Percentiles rank a stretch among this genome's conserved stretches.
Conservation (phyloP, 1,284 basidiomycete species). For the Apiotrichum porosum region DNA sequence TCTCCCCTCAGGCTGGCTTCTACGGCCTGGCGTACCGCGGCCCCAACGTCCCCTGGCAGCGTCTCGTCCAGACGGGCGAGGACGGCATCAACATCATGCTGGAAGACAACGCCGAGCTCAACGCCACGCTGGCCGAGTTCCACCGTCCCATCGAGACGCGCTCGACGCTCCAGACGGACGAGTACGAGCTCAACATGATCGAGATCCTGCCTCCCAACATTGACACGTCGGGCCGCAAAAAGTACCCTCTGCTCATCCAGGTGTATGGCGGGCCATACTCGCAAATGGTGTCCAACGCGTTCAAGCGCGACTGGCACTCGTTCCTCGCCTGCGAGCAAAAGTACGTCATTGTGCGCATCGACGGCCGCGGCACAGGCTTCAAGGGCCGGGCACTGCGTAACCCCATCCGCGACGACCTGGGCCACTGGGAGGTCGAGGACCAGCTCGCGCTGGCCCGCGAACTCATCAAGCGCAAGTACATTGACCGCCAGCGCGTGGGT, state of each 20-base stretch:
- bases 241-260: constrained; percentile 86
- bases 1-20: constrained; percentile 78
- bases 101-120: constrained; percentile 67
- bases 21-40: constrained; percentile 77
- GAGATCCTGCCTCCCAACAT: constrained; percentile 87
- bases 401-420: constrained; percentile 76
- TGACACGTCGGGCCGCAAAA: constrained; percentile 84
- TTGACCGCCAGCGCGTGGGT: constrained; percentile 67
- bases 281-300: constrained; percentile 67
- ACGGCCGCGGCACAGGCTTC: constrained; percentile 90
- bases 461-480: constrained; percentile 47
- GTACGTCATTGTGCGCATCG: constrained; percentile 81
- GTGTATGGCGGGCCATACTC: constrained; percentile 90
- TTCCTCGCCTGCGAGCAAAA: constrained; percentile 76
- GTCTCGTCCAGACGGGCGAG: constrained; percentile 62
- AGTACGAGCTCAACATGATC: constrained; percentile 76
- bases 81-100: constrained; percentile 52
- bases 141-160: constrained; percentile 66
- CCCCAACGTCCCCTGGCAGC: constrained; percentile 82
- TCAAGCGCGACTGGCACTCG: constrained; percentile 74
- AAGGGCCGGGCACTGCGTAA: constrained; percentile 78
- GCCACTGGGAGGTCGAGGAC: constrained; percentile 78
- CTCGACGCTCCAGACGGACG: constrained; percentile 70
- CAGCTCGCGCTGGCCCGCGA: constrained; percentile 71
- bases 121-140: constrained; percentile 64